phyloP scores from a whole-genome alignment of 768 basidiomycete genomes.

The Hericium coralloides region DNA sequence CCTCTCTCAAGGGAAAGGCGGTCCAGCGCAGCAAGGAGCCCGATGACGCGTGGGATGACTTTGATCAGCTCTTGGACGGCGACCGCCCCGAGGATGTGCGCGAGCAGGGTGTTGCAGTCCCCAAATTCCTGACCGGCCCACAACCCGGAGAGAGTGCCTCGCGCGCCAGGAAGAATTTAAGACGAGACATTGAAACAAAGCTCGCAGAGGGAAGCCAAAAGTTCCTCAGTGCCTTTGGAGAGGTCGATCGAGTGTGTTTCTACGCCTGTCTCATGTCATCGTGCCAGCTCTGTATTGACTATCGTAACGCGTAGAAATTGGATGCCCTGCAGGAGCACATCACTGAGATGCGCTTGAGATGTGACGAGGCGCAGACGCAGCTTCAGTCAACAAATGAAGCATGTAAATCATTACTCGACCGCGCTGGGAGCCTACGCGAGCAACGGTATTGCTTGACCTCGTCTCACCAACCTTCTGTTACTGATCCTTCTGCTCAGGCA shows the following conservation, averaged over 20 bases:
- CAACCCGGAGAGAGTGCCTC: slow-evolving; percentile 57
- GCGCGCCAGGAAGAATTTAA: slow-evolving; percentile 68
- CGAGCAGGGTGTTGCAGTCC: slow-evolving; percentile 3
- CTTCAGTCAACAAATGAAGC: slow-evolving; percentile 67
- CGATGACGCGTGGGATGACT: slow-evolving; percentile 18
- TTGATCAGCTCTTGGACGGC: background rate
- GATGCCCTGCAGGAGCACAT: slow-evolving; percentile 72
- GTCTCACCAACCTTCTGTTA: background rate
- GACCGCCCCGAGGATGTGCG: slow-evolving; percentile 6
- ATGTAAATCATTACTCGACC: slow-evolving; percentile 72
- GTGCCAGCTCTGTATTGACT: background rate
- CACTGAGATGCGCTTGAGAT: slow-evolving; percentile 68
- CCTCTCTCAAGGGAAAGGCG: slow-evolving; percentile 27
- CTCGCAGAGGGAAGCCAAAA: slow-evolving; percentile 73
- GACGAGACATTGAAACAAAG: slow-evolving; percentile 78
- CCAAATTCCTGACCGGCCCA: slow-evolving; percentile 24
- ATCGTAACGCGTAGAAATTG: slow-evolving; percentile 54
- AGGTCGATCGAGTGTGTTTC: slow-evolving; percentile 79
- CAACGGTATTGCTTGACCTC: slow-evolving; percentile 45
- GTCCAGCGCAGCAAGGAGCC: slow-evolving; percentile 25
- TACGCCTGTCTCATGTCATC: background rate
- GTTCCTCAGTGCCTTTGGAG: slow-evolving; percentile 77
- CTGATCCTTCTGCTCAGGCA: slow-evolving; percentile 34
- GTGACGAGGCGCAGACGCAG: slow-evolving; percentile 76
- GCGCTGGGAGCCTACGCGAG: slow-evolving; percentile 65